These are phyloP conservation scores for Begonia peltatifolia DNA, from an alignment of 306 rosid genomes.

Conservation along the genomic window DNA sequence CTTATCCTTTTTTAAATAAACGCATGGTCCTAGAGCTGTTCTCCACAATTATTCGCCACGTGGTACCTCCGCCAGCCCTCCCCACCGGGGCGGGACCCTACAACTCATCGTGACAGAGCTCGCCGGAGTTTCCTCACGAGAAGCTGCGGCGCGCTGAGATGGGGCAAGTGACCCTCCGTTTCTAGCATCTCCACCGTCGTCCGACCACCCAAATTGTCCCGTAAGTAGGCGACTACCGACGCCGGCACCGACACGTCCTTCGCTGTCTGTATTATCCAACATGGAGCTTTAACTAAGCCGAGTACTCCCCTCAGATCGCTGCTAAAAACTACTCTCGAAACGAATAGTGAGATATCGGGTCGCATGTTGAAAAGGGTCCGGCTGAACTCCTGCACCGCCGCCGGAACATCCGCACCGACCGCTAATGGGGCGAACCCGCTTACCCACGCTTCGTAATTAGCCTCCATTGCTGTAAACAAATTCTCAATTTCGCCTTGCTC, in stretches of 20 bases:
- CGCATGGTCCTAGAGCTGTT: too few relatives aligned
- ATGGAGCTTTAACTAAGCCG: slow-evolving; percentile 56
- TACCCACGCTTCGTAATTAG: slow-evolving; percentile 72
- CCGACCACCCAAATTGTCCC: slow-evolving; percentile 59
- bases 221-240: slow-evolving; percentile 52
- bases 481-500: slow-evolving; percentile 50
- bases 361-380: slow-evolving; percentile 80
- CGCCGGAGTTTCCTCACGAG: slow-evolving; percentile 41
- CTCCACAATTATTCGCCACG: too few relatives aligned
- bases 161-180: slow-evolving; percentile 83
- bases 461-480: slow-evolving; percentile 58
- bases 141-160: slow-evolving; percentile 52
- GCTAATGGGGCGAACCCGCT: slow-evolving; percentile 56
- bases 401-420: slow-evolving; percentile 77
- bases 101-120: slow-evolving; percentile 21
- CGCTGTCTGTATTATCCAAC: slow-evolving; percentile 59
- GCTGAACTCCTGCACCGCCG: slow-evolving; percentile 55
- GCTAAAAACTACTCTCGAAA: slow-evolving; percentile 40
- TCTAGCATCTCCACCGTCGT: slow-evolving; percentile 58
- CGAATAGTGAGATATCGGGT: slow-evolving; percentile 66
- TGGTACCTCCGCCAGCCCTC: too few relatives aligned
- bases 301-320: slow-evolving; percentile 66
- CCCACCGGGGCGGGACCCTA: too few relatives aligned
- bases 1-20: too few relatives aligned
- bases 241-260: slow-evolving; percentile 60